A percentile compares a stretch with the other conserved stretches of the same genome.
Conservation (phyloP, 768 basidiomycete genomes). For the Omphalotus guepiniiformis region DNA sequence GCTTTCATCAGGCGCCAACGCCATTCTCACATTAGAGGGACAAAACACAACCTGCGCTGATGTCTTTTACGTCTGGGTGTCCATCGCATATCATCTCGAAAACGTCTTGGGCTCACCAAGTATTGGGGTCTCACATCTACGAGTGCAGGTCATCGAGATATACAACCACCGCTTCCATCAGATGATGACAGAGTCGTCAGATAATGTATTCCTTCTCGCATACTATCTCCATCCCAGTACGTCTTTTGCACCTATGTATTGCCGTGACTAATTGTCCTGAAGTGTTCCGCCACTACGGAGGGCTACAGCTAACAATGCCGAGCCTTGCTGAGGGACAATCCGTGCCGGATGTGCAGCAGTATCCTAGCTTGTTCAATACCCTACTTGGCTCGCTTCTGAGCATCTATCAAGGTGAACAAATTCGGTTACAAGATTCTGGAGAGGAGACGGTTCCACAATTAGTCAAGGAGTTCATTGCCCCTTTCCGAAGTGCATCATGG, state of each 20-base stretch:
- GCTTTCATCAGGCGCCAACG: constrained; percentile 17
- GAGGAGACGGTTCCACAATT: too few relatives aligned
- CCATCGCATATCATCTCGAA: constrained; percentile 24
- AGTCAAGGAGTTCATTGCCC: too few relatives aligned
- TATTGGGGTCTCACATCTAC: too few relatives aligned
- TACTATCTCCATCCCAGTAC: constrained; percentile 26
- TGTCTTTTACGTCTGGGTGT: constrained; percentile 26
- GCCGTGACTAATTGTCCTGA: neutral
- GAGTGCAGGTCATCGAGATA: constrained; percentile 18
- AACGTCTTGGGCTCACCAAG: constrained; percentile 12
- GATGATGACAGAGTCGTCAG: constrained; percentile 27
- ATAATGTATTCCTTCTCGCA: constrained; percentile 21
- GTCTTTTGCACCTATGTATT: neutral
- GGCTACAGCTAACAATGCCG: constrained; percentile 18
- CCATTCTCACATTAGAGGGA: constrained; percentile 23
- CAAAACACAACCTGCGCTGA: constrained; percentile 25
- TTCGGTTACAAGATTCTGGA: too few relatives aligned
- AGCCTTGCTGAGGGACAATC: constrained; percentile 12
- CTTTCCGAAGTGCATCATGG: too few relatives aligned
- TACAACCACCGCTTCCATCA: constrained; percentile 25
- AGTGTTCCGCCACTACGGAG: constrained; percentile 16
- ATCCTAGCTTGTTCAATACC: too few relatives aligned
- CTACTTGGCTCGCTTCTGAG: too few relatives aligned
- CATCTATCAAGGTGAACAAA: too few relatives aligned
- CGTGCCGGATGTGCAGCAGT: too few relatives aligned